Evolutionary conservation across 148 eudicot species (phyloP).

Genomic region (Heliamphora exappendiculata): DNA sequence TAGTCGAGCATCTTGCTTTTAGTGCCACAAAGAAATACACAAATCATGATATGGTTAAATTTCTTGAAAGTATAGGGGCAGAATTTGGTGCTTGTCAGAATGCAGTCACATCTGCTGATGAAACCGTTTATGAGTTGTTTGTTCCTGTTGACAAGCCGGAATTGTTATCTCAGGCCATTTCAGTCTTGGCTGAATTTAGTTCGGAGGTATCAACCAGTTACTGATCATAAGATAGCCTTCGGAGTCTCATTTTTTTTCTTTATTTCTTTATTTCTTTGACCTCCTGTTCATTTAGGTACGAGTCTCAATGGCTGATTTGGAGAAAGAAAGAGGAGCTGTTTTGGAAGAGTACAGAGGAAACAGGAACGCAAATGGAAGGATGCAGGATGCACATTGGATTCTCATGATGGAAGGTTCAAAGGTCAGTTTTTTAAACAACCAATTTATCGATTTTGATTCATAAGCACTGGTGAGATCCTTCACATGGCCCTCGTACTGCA

Average conservation of each 20-base stretch:
- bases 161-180: slow-evolving; percentile 69
- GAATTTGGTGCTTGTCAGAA: slow-evolving; percentile 95
- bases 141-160: slow-evolving; percentile 91
- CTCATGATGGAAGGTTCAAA: slow-evolving; percentile 89
- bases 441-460: neutral
- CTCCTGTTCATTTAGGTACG: slow-evolving; percentile 44
- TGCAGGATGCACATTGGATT: slow-evolving; percentile 91
- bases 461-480: neutral
- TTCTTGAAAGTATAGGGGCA: slow-evolving; percentile 90
- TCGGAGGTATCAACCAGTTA: slow-evolving; percentile 45
- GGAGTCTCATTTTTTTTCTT: neutral
- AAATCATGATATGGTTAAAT: slow-evolving; percentile 77
- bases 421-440: slow-evolving; percentile 25
- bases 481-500: neutral
- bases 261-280: neutral
- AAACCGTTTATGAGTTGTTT: slow-evolving; percentile 83
- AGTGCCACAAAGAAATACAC: slow-evolving; percentile 81
- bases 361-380: slow-evolving; percentile 81
- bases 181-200: slow-evolving; percentile 81
- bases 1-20: slow-evolving; percentile 92
- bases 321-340: slow-evolving; percentile 94
- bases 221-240: neutral
- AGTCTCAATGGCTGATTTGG: slow-evolving; percentile 72
- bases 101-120: slow-evolving; percentile 81
- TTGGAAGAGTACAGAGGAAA: slow-evolving; percentile 83